Evolutionary conservation across 2,329 filamentous ascomycete genomes (phyloP), one percentile per base, ranked within the genome.

Genomic region (Lachnum nothofagi): DNA sequence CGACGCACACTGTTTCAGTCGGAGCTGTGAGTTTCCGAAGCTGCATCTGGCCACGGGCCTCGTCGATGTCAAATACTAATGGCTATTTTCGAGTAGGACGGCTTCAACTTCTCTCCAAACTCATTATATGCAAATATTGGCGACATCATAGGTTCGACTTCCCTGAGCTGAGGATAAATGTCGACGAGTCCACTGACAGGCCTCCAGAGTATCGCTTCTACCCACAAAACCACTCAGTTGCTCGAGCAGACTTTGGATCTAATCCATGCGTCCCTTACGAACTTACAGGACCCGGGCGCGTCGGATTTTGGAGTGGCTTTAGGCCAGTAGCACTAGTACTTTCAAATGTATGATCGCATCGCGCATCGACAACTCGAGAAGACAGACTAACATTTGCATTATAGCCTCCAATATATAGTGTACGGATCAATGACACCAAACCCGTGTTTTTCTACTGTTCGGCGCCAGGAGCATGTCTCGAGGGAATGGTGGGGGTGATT

Each of bases 401-500:
- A 40, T 46, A 62, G 55, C 60, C 65, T 16, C 74, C 73, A 17
- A 66, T 60, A 31, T 78, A 64, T 49, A 59, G 62, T 35, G 57
- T 76, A 20, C 56, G 54, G 17, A 69, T 87, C 48, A 85, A 85
- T 57, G 71, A 82, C 54, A 83, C 80, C 0, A 65, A 76, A 19
- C 83, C 85, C 0, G 76, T 82, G 14, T 86, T 83, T 63, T 86
- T 78, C 65, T 88, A 88, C 64, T 88, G 83, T 54, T 79, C 82
- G 0, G 84, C 84, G 0, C 75, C 79, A 0, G 75, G 72, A 0
- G 86, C 83, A 2, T 91, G 87, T 60, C 72, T 74, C 3, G 75
- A 83, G 37, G 75, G 79, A 19, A 91, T 91, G 86, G 76, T 91
- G 14, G 86, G 86, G 3, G 84, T 79, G 1, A 83, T 91, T 57